Evolutionary conservation across 1,284 basidiomycete genomes (phyloP), one percentile per base, ranked within the genome.

Genomic region (Leccinum holopus): DNA sequence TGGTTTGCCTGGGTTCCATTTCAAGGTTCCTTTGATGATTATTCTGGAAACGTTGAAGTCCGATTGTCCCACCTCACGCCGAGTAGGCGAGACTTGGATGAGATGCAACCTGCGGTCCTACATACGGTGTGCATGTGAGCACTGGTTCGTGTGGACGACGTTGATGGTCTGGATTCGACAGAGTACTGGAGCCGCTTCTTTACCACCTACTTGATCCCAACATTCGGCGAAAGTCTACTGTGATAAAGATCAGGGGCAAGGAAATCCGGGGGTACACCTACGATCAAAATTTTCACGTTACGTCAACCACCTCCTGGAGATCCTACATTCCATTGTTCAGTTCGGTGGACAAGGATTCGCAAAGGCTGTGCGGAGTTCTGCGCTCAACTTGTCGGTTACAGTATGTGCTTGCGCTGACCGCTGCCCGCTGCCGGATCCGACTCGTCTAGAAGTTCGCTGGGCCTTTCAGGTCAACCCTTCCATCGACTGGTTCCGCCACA

Each of bases 11-110:
- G 94, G 94, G 0, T 90, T 92, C 70, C 82, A 84, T 33, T 87
- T 97, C 70, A 90, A 90, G 68, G 81, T 91, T 0, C 96, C 96
- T 0, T 84, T 98, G 83, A 88, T 95, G 80, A 85, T 90, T 56
- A 85, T 97, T 16, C 78, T 99, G 49, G 95, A 97, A 71, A 87
- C 88, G 0, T 77, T 98, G 30, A 89, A 88, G 69, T 87, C 82
- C 58, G 86, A 88, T 18, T 87, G 94, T 69, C 89, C 93, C 1
- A 79, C 80, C 61, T 75, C 91, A 16, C 86, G 90, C 35, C 84
- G 94, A 8, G 81, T 91, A 41, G 92, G 91, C 7, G 95, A 97
- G 75, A 95, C 94, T 0, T 98, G 95, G 95, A 94, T 98, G 90
- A 85, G 95, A 32, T 94, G 92, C 70, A 95, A 89, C 71, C 80